These are phyloP conservation scores for Talaromyces amestolkiae DNA, from an alignment of 2,329 filamentous ascomycete genomes.

Conservation along the genomic window DNA sequence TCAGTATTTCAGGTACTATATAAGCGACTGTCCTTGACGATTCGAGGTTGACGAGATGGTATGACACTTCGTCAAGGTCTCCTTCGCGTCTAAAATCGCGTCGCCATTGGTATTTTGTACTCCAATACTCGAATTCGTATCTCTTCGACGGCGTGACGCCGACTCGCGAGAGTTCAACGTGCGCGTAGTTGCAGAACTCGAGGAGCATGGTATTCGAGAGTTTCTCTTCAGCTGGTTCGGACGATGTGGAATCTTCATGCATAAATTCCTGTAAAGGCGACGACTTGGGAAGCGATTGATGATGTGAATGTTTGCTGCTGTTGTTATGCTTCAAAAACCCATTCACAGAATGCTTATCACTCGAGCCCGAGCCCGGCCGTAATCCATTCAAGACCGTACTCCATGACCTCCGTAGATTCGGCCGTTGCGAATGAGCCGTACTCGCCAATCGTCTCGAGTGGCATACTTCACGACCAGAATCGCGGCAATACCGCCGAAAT, in stretches of 20 bases:
- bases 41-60: constrained; percentile 72
- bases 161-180: constrained; percentile 74
- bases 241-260: constrained; percentile 6
- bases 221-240: constrained; percentile 26
- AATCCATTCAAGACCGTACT: constrained; percentile 59
- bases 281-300: constrained; percentile 19
- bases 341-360: constrained; percentile 33
- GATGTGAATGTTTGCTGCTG: neutral
- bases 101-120: constrained; percentile 78
- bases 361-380: constrained; percentile 50
- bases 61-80: constrained; percentile 64
- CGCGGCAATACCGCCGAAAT: constrained; percentile 83
- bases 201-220: constrained; percentile 80
- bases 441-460: constrained; percentile 71
- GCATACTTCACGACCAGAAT: constrained; percentile 91
- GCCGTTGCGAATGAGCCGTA: constrained; percentile 53
- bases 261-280: neutral
- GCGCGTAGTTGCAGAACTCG: constrained; percentile 96
- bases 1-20: constrained; percentile 76
- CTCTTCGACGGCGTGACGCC: constrained; percentile 66
- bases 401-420: constrained; percentile 57
- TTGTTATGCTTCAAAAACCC: constrained; percentile 3
- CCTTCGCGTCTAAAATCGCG: constrained; percentile 68
- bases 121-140: constrained; percentile 96
- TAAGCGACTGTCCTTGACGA: constrained; percentile 69